Evolutionary conservation across 1,139 yeast species (phyloP).

Genomic region (Hyphopichia fennica): DNA sequence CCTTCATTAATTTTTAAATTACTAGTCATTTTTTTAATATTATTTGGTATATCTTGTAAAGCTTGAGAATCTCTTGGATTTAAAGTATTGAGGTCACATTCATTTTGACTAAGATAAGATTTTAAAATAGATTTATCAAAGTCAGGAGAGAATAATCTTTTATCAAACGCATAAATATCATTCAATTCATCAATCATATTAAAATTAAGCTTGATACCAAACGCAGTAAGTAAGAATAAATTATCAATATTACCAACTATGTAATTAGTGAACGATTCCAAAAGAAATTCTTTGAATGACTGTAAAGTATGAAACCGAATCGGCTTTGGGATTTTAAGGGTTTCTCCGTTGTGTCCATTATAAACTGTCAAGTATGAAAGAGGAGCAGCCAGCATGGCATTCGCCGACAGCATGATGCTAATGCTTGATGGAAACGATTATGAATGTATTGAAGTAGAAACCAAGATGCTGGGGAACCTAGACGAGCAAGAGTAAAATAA

Average conservation of each 20-base stretch:
- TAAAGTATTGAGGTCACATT: slow-evolving; percentile 6
- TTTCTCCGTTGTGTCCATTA: slow-evolving; percentile 42
- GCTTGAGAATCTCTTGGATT: slow-evolving; percentile 8
- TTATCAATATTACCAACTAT: slow-evolving; percentile 41
- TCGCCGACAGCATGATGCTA: not conserved
- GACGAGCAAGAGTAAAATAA: not conserved
- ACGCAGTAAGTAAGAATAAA: slow-evolving; percentile 61
- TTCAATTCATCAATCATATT: slow-evolving; percentile 44
- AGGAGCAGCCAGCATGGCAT: not conserved
- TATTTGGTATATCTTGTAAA: slow-evolving; percentile 5
- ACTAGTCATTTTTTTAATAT: slow-evolving; percentile 20
- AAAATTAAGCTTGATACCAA: slow-evolving; percentile 61
- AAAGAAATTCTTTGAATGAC: slow-evolving; percentile 41
- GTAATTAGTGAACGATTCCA: slow-evolving; percentile 29
- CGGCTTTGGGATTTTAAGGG: slow-evolving; percentile 41
- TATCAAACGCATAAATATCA: slow-evolving; percentile 62
- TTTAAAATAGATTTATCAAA: slow-evolving; percentile 1
- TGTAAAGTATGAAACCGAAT: slow-evolving; percentile 42
- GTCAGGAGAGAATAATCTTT: slow-evolving; percentile 41
- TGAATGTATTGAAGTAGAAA: not conserved
- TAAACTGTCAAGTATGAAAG: slow-evolving; percentile 31
- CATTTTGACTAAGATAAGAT: slow-evolving; percentile 14
- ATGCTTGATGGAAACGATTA: not conserved
- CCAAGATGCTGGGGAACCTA: not conserved
- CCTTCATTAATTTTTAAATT: slow-evolving; percentile 23